Evolutionary conservation across 345 rosid species (phyloP).

Genomic region (Eucalyptus victrix): DNA sequence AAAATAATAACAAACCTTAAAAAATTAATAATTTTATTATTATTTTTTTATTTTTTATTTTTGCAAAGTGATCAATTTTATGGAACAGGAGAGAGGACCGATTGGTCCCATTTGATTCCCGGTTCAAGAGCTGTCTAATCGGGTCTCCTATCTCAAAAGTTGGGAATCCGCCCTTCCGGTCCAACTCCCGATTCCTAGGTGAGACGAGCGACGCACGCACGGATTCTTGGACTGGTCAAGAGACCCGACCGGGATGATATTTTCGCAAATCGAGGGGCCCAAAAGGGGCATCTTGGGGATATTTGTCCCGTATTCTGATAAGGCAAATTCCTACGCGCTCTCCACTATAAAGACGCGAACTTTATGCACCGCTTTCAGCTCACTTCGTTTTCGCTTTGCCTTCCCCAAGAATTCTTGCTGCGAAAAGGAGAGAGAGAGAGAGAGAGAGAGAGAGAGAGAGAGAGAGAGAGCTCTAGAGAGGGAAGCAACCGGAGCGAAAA

Average conservation of each 20-base stretch:
- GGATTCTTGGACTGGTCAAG: no score
- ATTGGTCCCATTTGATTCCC: no score
- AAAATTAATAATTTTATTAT: no score
- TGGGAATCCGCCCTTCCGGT: accelerated
- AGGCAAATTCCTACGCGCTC: neutral
- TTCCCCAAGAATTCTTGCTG: neutral
- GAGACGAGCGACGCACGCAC: no score
- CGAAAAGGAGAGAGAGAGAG: neutral
- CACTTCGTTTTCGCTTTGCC: neutral
- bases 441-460: neutral
- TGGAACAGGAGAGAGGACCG: accelerated
- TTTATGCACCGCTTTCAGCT: neutral
- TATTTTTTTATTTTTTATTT: no score
- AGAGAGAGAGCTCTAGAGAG: neutral
- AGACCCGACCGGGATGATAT: neutral
- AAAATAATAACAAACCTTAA: no score
- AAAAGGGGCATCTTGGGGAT: neutral
- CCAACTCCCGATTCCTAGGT: no score
- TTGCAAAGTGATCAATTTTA: no score
- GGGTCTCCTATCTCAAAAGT: no score
- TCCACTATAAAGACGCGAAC: neutral
- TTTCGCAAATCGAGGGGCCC: neutral
- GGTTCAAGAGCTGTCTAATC: no score
- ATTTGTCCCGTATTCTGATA: neutral
- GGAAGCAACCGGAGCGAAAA: neutral